Percentiles rank a stretch among this genome's conserved stretches.
phyloP scores from a whole-genome alignment of 805 yeast species.

The Saccharomycopsis vini region DNA sequence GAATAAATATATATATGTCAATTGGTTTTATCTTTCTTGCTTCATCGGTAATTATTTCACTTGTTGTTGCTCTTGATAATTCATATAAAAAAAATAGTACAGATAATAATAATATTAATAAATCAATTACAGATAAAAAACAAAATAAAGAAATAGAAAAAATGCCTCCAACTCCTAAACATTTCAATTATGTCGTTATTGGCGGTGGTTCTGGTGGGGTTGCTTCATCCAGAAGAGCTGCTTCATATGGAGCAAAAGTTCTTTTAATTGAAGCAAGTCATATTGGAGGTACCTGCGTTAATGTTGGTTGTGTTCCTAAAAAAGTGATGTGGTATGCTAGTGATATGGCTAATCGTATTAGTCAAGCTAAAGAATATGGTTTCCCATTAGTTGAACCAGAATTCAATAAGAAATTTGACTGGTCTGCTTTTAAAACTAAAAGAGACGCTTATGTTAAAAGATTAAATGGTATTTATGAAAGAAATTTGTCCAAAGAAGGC shows the following conservation, averaged over 20 bases:
- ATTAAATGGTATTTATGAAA: conserved; percentile 87
- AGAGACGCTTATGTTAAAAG: conserved; percentile 87
- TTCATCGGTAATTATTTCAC: no score
- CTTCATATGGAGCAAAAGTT: conserved; percentile 84
- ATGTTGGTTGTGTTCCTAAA: conserved; percentile 98
- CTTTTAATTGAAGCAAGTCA: conserved; percentile 70
- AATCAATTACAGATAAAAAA: no score
- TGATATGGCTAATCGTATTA: conserved; percentile 69
- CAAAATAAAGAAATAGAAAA: no score
- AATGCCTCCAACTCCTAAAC: conserved; percentile 27
- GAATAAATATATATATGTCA: no score
- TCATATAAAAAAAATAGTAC: no score
- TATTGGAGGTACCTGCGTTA: conserved; percentile 97
- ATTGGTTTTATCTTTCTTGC: no score
- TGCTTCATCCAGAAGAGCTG: conserved; percentile 96
- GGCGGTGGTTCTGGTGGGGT: conserved; percentile 99
- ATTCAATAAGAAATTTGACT: conserved; percentile 57
- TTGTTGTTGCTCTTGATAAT: no score
- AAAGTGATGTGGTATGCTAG: conserved; percentile 98
- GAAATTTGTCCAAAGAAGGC: conserved; percentile 78
- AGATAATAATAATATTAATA: no score
- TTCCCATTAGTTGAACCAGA: conserved; percentile 44
- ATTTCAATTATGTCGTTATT: conserved; percentile 86
- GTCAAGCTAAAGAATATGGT: conserved; percentile 77
- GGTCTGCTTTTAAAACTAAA: conserved; percentile 74